These are phyloP conservation scores for Diplodia corticola DNA, from an alignment of 2,329 filamentous ascomycete species.

Conservation along the genomic window DNA sequence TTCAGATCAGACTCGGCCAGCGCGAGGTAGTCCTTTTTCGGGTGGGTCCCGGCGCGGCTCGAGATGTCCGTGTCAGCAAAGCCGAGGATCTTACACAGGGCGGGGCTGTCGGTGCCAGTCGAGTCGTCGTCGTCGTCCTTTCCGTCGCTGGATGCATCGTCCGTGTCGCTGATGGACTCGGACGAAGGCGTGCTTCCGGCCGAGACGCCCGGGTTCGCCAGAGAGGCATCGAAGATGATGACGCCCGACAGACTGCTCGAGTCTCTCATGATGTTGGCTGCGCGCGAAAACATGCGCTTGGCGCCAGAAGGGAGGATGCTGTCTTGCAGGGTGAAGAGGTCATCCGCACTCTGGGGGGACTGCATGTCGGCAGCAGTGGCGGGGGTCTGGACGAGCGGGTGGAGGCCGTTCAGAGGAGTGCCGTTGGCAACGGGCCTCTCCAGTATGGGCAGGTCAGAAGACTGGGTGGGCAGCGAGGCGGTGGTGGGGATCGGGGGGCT, in stretches of 20 bases:
- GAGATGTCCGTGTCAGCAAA: slow-evolving; percentile 24
- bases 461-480: neutral
- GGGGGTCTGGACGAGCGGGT: neutral
- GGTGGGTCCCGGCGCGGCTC: neutral
- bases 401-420: neutral
- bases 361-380: neutral
- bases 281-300: slow-evolving; percentile 36
- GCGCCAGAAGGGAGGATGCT: slow-evolving; percentile 32
- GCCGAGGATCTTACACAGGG: slow-evolving; percentile 27
- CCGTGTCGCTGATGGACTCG: neutral
- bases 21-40: neutral
- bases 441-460: neutral
- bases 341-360: neutral
- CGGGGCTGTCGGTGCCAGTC: too few relatives aligned
- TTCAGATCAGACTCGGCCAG: slow-evolving; percentile 32
- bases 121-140: too few relatives aligned
- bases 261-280: slow-evolving; percentile 35
- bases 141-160: neutral
- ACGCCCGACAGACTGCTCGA: slow-evolving; percentile 38
- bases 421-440: neutral
- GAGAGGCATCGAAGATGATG: slow-evolving; percentile 36
- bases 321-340: slow-evolving; percentile 28
- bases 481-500: neutral
- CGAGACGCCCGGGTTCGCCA: slow-evolving; percentile 24
- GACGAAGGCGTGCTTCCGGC: neutral